Evolutionary conservation across 768 basidiomycete genomes (phyloP), one percentile per base, ranked within the genome.

Genomic region (Solioccasus polychromus): DNA sequence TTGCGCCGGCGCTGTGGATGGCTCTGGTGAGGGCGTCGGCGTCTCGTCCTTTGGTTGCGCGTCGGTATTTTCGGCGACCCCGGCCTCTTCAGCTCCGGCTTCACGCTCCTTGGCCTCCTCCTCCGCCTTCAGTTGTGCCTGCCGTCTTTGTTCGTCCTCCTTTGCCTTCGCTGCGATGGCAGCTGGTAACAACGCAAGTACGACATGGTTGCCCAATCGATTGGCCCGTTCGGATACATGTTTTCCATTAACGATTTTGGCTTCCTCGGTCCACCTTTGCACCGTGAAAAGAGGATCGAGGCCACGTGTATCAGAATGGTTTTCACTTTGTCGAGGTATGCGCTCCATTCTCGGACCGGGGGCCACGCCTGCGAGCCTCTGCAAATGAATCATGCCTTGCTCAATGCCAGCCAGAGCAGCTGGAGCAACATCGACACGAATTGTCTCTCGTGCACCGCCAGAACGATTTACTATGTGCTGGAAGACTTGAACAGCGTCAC

Each of bases 221-320:
- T 66, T 72, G 17, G 81, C 72, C 17, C 91, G 78, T 46, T 88
- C 83, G 10, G 75, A 64, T 8, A 83, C 78, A 47, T 86, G 85
- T 52, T 82, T 82, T 14, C 88, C 85, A 46, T 92, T 83, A 19
- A 89, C 68, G 25, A 89, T 82, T 59, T 87, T 89, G 49, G 80
- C 82, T 64, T 95, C 93, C 60, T 95, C 92, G 2, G 78, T 71
- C 94, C 94, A 97, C 46, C 94, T 79, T 57, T 91, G 88, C 24
- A 84, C 61, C 1, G 93, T 95, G 9, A 88, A 73, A 44, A 90
- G 68, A 2, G 92, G 91, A 25, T 88, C 83, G 39, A 92, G 83
- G 35, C 82, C 82, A 32, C 55, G 64, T 1, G 50, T 38, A 28
- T 66, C 64, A 12, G 55, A 24, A 29, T 80, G 81, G 31, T 68